Base-by-base conservation (phyloP, 192 early-diverging fungal genomes). In the Linderina pennispora region DNA sequence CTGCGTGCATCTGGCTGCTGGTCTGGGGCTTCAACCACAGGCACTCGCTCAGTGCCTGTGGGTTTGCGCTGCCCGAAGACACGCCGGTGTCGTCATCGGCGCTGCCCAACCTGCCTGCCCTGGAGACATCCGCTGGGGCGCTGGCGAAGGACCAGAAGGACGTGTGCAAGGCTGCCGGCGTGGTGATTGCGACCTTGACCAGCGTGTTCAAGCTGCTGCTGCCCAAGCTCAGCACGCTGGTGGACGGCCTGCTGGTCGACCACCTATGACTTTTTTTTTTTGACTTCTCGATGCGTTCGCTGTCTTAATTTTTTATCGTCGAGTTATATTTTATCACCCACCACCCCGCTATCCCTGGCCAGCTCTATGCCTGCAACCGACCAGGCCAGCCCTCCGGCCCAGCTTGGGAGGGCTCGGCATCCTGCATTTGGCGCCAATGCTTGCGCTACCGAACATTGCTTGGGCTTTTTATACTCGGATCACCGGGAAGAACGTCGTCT, bases 1-100 rank as follows among this genome's bases (percentile, higher is more conserved):
- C 81, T 4, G 78, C 81, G 3, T 70, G 74, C 23, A 76, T 83
- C 32, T 83, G 80, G 63, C 54, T 83, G 19, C 74, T 78, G 0
- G 69, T 80, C 37, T 74, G 50, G 67, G 57, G 74, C 37, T 83
- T 74, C 62, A 83, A 83, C 51, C 47, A 77, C 40, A 36, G 58
- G 3, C 61, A 64, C 39, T 23, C 50, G 0, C 43, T 77, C 24
- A 8, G 55, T 1, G 43, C 20, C 2, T 9, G 39, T 11, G 45
- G 23, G 0, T 65, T 46, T 17, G 5, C 13, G 1, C 33, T 60
- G 23, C 50, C 48, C 0, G 36, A 23, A 8, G 52, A 44, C 28
- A 58, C 55, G 13, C 32, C 49, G 11, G 55, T 68, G 18, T 51
- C 55, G 17, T 67, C 66, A 22, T 11, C 47, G 8, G 65, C 58